Percentiles rank a stretch among this genome's conserved stretches.
These are phyloP conservation scores for Saturnispora zaruensis DNA, from an alignment of 805 yeast species.

Conservation along the genomic window DNA sequence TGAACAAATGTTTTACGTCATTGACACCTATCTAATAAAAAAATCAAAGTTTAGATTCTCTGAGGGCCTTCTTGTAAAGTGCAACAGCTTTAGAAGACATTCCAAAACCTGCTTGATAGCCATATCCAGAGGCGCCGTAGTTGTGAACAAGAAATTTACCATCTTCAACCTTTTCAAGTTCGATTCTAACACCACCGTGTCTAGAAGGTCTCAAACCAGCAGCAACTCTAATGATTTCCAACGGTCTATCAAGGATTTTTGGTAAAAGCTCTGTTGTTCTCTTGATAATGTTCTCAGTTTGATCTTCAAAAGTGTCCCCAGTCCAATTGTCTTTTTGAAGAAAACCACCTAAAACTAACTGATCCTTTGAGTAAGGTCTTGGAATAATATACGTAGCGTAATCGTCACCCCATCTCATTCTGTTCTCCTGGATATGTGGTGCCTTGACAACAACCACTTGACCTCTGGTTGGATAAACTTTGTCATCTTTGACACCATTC, in stretches of 20 bases:
- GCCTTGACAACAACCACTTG: slow-evolving; percentile 69
- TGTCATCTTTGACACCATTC: slow-evolving; percentile 56
- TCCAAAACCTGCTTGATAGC: slow-evolving; percentile 59
- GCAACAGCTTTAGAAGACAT: slow-evolving; percentile 45
- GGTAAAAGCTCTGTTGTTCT: slow-evolving; percentile 50
- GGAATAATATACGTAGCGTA: slow-evolving; percentile 65
- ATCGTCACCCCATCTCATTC: slow-evolving; percentile 51
- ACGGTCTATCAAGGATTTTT: slow-evolving; percentile 34
- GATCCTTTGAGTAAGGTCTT: slow-evolving; percentile 57
- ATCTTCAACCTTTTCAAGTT: slow-evolving; percentile 38
- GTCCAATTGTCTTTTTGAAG: slow-evolving; percentile 57
- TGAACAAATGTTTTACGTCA: background rate
- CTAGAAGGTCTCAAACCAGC: slow-evolving; percentile 75
- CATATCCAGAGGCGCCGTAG: slow-evolving; percentile 63
- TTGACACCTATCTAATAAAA: too few relatives aligned
- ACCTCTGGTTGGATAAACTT: slow-evolving; percentile 68
- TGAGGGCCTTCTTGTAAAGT: slow-evolving; percentile 16
- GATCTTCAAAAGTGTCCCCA: slow-evolving; percentile 46
- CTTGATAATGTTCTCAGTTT: slow-evolving; percentile 52
- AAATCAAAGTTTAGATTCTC: slow-evolving; percentile 7
- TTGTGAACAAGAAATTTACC: slow-evolving; percentile 47
- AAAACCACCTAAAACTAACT: slow-evolving; percentile 69
- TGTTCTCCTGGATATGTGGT: slow-evolving; percentile 56
- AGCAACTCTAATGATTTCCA: slow-evolving; percentile 52
- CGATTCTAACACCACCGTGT: slow-evolving; percentile 68